phyloP scores from a whole-genome alignment of 176 grass and related monocot species.

The Aegilops bicornis region DNA sequence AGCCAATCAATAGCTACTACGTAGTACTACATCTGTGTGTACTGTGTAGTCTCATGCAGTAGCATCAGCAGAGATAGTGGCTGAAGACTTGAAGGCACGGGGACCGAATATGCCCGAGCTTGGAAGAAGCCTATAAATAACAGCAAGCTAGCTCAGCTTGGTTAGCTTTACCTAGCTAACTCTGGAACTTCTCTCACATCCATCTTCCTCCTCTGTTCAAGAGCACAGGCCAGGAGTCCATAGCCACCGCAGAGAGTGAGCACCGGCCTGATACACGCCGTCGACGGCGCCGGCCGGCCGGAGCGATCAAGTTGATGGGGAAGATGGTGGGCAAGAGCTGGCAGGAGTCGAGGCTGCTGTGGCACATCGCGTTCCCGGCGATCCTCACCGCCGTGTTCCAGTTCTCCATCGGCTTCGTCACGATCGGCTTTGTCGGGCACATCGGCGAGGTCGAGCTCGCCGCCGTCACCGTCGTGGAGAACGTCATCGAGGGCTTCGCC shows the following conservation, averaged over 20 bases:
- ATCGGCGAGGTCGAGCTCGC: slow-evolving; percentile 68
- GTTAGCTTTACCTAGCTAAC: no score
- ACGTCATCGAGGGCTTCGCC: slow-evolving; percentile 71
- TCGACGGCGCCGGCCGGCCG: background rate
- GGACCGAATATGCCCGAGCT: no score
- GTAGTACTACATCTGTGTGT: no score
- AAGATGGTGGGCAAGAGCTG: slow-evolving; percentile 48
- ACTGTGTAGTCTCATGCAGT: no score
- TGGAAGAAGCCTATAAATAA: no score
- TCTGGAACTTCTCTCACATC: no score
- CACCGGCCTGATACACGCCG: background rate
- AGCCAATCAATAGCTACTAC: no score
- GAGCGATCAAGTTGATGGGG: background rate
- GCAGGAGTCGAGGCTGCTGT: slow-evolving; percentile 73
- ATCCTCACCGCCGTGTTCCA: slow-evolving; percentile 79
- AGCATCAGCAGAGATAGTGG: no score
- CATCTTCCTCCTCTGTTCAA: no score
- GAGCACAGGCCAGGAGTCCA: background rate
- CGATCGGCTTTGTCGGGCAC: slow-evolving; percentile 67
- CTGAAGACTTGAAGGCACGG: no score
- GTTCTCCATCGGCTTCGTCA: slow-evolving; percentile 78
- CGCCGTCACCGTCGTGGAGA: slow-evolving; percentile 61
- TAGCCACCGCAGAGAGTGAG: background rate
- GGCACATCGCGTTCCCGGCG: slow-evolving; percentile 68
- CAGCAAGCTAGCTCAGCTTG: no score